Conservation (phyloP, 2,329 filamentous ascomycete genomes). For the Gaeumannomyces sp. region DNA sequence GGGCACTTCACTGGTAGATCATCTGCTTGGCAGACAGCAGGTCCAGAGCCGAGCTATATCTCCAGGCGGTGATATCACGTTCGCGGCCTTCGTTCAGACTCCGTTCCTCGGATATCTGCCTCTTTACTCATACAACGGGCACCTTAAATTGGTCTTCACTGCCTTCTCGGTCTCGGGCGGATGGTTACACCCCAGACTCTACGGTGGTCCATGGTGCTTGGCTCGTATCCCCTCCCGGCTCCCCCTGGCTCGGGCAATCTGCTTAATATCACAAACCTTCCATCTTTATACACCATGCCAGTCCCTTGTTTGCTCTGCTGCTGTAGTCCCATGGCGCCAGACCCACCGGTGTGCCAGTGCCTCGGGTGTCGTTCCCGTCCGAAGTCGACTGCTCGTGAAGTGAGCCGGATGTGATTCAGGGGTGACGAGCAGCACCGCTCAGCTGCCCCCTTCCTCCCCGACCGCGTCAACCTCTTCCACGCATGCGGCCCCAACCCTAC, state of each 20-base stretch:
- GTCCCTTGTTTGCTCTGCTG: background rate
- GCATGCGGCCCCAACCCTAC: no score
- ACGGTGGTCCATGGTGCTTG: background rate
- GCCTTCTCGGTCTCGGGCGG: background rate
- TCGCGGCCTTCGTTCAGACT: background rate
- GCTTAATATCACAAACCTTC: background rate
- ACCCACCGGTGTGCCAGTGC: background rate
- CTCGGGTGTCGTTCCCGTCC: background rate
- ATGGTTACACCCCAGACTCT: background rate
- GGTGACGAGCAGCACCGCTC: background rate
- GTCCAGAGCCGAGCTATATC: background rate
- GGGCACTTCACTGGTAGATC: background rate
- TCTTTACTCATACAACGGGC: background rate
- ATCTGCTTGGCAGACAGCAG: background rate
- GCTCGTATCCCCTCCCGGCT: background rate
- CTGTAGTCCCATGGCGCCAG: background rate
- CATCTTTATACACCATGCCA: background rate
- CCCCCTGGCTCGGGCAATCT: background rate
- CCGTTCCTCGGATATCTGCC: background rate
- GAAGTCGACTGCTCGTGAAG: background rate
- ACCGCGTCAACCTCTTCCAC: background rate
- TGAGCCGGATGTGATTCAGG: background rate
- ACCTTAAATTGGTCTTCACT: background rate
- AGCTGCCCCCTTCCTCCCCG: no score
- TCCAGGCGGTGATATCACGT: background rate